Percentiles rank a stretch among this genome's conserved stretches.
phyloP scores from a whole-genome alignment of 768 basidiomycete species.

The Pleurotus giganteus region DNA sequence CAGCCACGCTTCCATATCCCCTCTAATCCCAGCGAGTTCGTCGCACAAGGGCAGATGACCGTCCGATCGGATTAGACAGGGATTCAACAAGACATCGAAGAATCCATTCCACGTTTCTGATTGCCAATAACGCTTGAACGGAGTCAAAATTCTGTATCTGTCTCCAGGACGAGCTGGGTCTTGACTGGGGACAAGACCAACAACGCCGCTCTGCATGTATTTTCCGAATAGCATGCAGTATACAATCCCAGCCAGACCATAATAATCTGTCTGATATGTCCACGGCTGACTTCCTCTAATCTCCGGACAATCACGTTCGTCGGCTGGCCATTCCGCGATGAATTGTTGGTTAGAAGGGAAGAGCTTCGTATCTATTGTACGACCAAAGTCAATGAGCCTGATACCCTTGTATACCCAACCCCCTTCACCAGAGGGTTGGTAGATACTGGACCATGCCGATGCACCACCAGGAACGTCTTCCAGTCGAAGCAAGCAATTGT shows the following conservation, averaged over 20 bases:
- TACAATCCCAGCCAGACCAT: constrained; percentile 90
- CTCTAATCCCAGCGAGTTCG: constrained; percentile 61
- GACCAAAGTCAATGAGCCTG: constrained; percentile 96
- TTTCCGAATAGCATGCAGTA: constrained; percentile 97
- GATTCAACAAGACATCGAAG: constrained; percentile 88
- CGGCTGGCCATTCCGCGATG: constrained; percentile 83
- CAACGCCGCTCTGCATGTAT: constrained; percentile 79
- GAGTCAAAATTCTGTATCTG: constrained; percentile 65
- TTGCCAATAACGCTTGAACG: constrained; percentile 97
- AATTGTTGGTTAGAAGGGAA: constrained; percentile 83
- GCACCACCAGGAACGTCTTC: constrained; percentile 75
- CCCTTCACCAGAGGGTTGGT: constrained; percentile 72
- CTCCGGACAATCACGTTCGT: constrained; percentile 91
- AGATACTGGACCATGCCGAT: constrained; percentile 70
- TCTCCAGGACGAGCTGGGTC: constrained; percentile 19
- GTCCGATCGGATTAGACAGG: constrained; percentile 53
- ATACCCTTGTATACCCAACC: constrained; percentile 91
- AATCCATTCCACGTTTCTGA: constrained; percentile 78
- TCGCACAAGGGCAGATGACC: constrained; percentile 69
- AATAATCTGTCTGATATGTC: constrained; percentile 97
- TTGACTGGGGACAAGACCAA: constrained; percentile 33
- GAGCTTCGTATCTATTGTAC: constrained; percentile 80
- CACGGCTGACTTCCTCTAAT: constrained; percentile 80
- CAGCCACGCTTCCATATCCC: constrained; percentile 88
- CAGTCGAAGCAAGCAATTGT: constrained; percentile 94